Conservation (phyloP, 768 basidiomycete species). For the Fomitopsis serialis region DNA sequence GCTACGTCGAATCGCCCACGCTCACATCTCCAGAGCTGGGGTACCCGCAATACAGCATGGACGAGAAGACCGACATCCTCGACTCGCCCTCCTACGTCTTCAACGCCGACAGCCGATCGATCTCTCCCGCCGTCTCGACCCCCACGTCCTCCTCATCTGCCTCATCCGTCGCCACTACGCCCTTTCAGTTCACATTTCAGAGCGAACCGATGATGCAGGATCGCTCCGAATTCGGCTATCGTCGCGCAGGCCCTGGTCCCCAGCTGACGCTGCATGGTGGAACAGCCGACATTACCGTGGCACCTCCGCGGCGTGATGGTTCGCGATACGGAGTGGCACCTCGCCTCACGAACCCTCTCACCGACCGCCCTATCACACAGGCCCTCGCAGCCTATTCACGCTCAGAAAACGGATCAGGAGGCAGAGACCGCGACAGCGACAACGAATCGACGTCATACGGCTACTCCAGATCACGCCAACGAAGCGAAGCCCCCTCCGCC, state of each 20-base stretch:
- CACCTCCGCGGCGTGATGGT: slow-evolving; percentile 45
- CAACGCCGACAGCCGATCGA: slow-evolving; percentile 55
- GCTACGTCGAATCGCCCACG: slow-evolving; percentile 52
- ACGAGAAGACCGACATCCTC: slow-evolving; percentile 53
- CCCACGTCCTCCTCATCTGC: slow-evolving; percentile 57
- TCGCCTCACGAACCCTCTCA: slow-evolving; percentile 1
- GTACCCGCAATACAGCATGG: slow-evolving; percentile 42
- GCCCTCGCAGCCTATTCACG: slow-evolving; percentile 37
- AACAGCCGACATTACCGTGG: slow-evolving; percentile 62
- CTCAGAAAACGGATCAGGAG: slow-evolving; percentile 44
- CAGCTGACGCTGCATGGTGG: slow-evolving; percentile 72
- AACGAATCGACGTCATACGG: slow-evolving; percentile 42
- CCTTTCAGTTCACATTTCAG: slow-evolving; percentile 63
- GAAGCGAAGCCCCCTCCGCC: slow-evolving; percentile 25
- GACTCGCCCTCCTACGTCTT: slow-evolving; percentile 53
- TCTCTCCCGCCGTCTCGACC: slow-evolving; percentile 64
- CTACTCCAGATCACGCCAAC: slow-evolving; percentile 30
- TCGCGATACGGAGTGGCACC: slow-evolving; percentile 50
- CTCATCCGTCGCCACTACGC: slow-evolving; percentile 41
- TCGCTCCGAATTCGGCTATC: slow-evolving; percentile 61
- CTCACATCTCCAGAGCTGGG: slow-evolving; percentile 41
- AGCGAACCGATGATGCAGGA: slow-evolving; percentile 50
- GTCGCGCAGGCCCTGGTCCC: slow-evolving; percentile 49
- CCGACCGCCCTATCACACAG: slow-evolving; percentile 35
- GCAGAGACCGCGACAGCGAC: slow-evolving; percentile 40